Conservation (phyloP, 2,329 filamentous ascomycete species). For the Thielaviopsis ethacetica region DNA sequence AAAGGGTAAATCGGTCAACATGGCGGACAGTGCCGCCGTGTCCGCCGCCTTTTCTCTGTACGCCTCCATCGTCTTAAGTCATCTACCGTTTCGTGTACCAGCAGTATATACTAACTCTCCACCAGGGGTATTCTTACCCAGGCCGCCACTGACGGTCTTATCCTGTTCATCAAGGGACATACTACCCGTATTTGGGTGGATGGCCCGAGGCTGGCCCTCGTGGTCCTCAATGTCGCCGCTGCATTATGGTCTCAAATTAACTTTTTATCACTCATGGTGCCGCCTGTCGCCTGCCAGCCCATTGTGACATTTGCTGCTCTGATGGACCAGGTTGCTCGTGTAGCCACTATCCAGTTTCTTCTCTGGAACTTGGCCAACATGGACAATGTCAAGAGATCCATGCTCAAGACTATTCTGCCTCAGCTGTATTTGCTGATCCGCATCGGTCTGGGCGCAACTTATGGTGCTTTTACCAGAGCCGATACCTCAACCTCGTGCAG, state of each 20-base stretch:
- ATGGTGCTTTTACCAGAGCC: slow-evolving; percentile 36
- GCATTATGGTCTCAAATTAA: slow-evolving; percentile 37
- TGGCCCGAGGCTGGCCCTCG: slow-evolving; percentile 48
- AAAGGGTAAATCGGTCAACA: not conserved
- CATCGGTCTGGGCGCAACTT: slow-evolving; percentile 35
- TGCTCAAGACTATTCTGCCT: slow-evolving; percentile 23
- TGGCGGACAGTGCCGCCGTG: not conserved
- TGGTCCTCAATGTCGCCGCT: slow-evolving; percentile 33
- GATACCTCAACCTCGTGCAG: slow-evolving; percentile 37
- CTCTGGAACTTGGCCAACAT: slow-evolving; percentile 30
- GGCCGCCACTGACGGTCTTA: slow-evolving; percentile 29
- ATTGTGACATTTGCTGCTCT: slow-evolving; percentile 33
- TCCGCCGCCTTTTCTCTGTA: slow-evolving; percentile 12
- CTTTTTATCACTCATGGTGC: slow-evolving; percentile 33
- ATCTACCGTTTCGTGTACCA: slow-evolving; percentile 26
- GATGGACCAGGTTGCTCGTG: slow-evolving; percentile 41
- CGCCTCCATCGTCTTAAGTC: slow-evolving; percentile 27
- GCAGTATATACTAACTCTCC: slow-evolving; percentile 29
- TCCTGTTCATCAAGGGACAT: slow-evolving; percentile 30
- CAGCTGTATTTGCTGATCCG: slow-evolving; percentile 31
- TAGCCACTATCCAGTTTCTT: slow-evolving; percentile 36
- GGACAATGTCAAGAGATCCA: slow-evolving; percentile 7
- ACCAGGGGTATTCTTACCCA: slow-evolving; percentile 40
- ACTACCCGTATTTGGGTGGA: slow-evolving; percentile 34
- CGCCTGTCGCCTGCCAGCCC: slow-evolving; percentile 31